phyloP scores from a whole-genome alignment of 1,139 yeast species.

The Debaryomycetaceae sp. region DNA sequence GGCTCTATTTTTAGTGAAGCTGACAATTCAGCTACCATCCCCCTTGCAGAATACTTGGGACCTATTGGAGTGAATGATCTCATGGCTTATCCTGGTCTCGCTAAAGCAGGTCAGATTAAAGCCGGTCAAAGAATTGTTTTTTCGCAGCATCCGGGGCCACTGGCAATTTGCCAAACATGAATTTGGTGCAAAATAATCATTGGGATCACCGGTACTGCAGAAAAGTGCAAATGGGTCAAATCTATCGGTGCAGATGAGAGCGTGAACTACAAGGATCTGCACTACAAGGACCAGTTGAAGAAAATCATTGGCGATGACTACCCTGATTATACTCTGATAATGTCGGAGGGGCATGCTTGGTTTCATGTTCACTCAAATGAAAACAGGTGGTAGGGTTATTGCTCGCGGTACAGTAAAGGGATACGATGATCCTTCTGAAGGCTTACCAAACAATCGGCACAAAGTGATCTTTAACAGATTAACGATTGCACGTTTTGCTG shows the following conservation, averaged over 20 bases:
- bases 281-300: conserved; percentile 39
- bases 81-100: conserved; percentile 61
- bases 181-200: conserved; percentile 54
- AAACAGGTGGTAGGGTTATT: conserved; percentile 41
- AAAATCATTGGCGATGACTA: conserved; percentile 43
- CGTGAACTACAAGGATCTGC: conserved; percentile 48
- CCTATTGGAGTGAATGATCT: conserved; percentile 53
- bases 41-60: conserved; percentile 24
- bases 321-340: conserved; percentile 51
- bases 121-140: conserved; percentile 43
- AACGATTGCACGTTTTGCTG: conserved; percentile 46
- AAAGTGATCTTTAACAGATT: conserved; percentile 46
- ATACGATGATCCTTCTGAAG: conserved; percentile 43
- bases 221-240: conserved; percentile 53
- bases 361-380: conserved; percentile 38
- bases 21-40: conserved; percentile 21
- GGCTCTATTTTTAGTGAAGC: conserved; percentile 19
- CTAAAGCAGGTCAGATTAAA: conserved; percentile 39
- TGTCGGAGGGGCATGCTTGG: conserved; percentile 63
- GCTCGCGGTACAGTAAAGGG: conserved; percentile 67
- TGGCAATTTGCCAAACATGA: conserved; percentile 57
- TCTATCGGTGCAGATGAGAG: conserved; percentile 53
- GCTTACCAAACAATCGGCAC: conserved; percentile 35
- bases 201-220: conserved; percentile 62
- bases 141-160: conserved; percentile 74